Percentiles rank a stretch among this genome's conserved stretches.
Conservation (phyloP, 2,329 filamentous ascomycete species). For the Calonectria hawksworthii region DNA sequence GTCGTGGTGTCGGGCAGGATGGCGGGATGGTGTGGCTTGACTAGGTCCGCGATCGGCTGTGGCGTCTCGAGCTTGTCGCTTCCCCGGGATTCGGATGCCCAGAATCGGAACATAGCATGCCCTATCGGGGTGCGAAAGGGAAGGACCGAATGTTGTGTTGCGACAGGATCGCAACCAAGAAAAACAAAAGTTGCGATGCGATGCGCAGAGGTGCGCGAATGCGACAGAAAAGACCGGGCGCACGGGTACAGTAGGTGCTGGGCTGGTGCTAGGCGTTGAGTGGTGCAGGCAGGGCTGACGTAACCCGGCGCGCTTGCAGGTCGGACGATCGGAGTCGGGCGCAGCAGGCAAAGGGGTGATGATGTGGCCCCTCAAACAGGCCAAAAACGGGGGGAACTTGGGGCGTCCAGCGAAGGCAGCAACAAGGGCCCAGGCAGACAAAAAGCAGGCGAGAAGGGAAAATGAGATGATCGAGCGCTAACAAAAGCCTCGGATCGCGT, state of each 20-base stretch:
- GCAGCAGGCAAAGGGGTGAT: conserved; percentile 46
- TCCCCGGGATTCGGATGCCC: conserved; percentile 70
- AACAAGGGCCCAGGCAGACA: conserved; percentile 39
- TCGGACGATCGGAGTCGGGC: conserved; percentile 46
- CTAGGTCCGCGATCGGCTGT: conserved; percentile 54
- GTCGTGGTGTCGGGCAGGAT: conserved; percentile 46
- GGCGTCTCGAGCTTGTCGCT: conserved; percentile 64
- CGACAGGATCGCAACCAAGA: conserved; percentile 35
- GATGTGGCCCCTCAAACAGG: conserved; percentile 51
- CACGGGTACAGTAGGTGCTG: conserved; percentile 19
- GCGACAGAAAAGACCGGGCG: conserved; percentile 36
- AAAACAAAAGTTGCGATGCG: conserved; percentile 39
- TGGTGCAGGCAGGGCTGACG: conserved; percentile 49
- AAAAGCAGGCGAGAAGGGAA: conserved; percentile 39
- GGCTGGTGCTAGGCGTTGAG: conserved; percentile 28
- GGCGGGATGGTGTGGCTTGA: conserved; percentile 50
- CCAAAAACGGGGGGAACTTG: conserved; percentile 42
- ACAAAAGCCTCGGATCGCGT: conserved; percentile 59
- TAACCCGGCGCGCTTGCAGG: conserved; percentile 46
- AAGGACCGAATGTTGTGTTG: conserved; percentile 25
- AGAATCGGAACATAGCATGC: conserved; percentile 74
- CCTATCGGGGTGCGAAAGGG: conserved; percentile 44
- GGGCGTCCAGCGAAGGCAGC: conserved; percentile 41
- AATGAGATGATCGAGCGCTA: conserved; percentile 60
- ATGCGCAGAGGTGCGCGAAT: conserved; percentile 31